phyloP scores from a whole-genome alignment of 2,329 filamentous ascomycete species.

The Thermomyces lanuginosus region DNA sequence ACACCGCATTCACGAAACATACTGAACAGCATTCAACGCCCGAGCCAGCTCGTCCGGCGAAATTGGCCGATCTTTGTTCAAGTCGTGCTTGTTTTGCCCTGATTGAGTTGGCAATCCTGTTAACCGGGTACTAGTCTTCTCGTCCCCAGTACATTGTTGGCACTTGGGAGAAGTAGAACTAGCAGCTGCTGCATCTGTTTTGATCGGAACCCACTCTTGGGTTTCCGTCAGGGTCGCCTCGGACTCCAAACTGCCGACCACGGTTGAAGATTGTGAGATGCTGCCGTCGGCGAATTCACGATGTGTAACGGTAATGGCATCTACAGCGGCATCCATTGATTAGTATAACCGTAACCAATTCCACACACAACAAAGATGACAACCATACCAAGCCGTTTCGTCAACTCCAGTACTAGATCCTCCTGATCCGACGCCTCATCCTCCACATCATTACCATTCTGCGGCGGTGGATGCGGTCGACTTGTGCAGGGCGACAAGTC shows the following conservation, averaged over 20 bases:
- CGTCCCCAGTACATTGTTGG: no score
- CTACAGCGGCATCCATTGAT: constrained; percentile 6
- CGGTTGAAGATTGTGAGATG: constrained; percentile 21
- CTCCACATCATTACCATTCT: constrained; percentile 9
- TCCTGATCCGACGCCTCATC: constrained; percentile 8
- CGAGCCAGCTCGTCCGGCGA: constrained; percentile 20
- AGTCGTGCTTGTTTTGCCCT: constrained; percentile 13
- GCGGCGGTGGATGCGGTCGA: constrained; percentile 8
- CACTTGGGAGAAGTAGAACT: no score
- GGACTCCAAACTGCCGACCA: constrained; percentile 19
- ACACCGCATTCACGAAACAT: constrained; percentile 11
- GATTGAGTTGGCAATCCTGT: constrained; percentile 17
- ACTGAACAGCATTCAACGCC: constrained; percentile 22
- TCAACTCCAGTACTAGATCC: constrained; percentile 6
- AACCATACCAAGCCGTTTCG: constrained; percentile 3
- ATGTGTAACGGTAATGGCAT: constrained; percentile 10
- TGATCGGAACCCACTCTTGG: constrained; percentile 10
- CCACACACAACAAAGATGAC: not conserved
- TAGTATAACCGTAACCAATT: not conserved
- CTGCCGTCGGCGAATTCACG: constrained; percentile 12
- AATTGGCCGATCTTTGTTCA: constrained; percentile 16
- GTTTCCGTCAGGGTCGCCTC: constrained; percentile 20
- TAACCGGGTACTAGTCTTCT: constrained; percentile 18
- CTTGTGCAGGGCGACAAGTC: constrained; percentile 24
- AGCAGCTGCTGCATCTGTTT: constrained; percentile 13